Percentiles rank a stretch among this genome's conserved stretches.
phyloP scores from a whole-genome alignment of 768 basidiomycete genomes.

The Rhizopogon vesiculosus region DNA sequence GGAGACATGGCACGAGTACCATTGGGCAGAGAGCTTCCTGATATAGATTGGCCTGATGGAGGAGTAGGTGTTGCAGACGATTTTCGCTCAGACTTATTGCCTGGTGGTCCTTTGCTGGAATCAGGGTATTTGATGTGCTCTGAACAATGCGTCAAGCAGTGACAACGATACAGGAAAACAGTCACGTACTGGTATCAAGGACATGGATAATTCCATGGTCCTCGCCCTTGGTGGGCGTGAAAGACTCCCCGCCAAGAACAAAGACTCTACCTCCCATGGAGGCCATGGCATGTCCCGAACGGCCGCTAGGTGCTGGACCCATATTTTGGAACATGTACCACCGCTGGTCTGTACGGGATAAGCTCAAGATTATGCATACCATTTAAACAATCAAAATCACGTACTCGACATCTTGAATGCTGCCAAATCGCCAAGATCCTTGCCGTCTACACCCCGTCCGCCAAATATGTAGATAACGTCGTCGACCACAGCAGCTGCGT shows the following conservation, averaged over 20 bases:
- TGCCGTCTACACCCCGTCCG: constrained; percentile 94
- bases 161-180: not conserved
- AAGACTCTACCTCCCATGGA: constrained; percentile 84
- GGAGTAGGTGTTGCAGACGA: constrained; percentile 38
- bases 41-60: constrained; percentile 23
- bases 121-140: constrained; percentile 95
- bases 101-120: constrained; percentile 38
- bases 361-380: constrained; percentile 10
- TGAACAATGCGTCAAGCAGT: constrained; percentile 23
- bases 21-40: constrained; percentile 27
- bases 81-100: constrained; percentile 32
- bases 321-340: constrained; percentile 99
- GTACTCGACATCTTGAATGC: constrained; percentile 96
- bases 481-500: constrained; percentile 93
- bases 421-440: constrained; percentile 89
- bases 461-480: constrained; percentile 98
- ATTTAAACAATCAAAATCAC: constrained; percentile 26
- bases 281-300: constrained; percentile 99
- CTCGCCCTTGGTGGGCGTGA: constrained; percentile 65
- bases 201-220: constrained; percentile 84
- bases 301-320: constrained; percentile 90
- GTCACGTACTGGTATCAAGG: constrained; percentile 84
- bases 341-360: constrained; percentile 64
- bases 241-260: constrained; percentile 93
- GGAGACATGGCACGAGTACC: constrained; percentile 66